phyloP scores from a whole-genome alignment of 1,284 basidiomycete genomes.

The Austroboletus niveus region DNA sequence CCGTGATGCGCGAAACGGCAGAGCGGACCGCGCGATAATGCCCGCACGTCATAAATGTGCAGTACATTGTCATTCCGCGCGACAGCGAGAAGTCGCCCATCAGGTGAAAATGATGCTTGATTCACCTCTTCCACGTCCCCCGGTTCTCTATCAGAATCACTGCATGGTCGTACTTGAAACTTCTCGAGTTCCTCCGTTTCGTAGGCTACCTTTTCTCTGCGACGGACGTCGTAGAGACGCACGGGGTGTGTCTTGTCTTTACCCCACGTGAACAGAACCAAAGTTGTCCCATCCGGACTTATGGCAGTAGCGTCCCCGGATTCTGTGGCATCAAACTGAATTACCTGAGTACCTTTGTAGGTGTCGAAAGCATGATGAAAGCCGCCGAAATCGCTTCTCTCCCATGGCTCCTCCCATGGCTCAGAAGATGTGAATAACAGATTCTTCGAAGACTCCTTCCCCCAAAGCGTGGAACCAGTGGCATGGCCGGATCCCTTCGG shows the following conservation, averaged over 20 bases:
- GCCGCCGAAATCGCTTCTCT: constrained; percentile 33
- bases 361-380: constrained; percentile 54
- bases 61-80: constrained; percentile 57
- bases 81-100: constrained; percentile 57
- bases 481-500: constrained; percentile 29
- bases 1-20: constrained; percentile 48
- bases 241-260: constrained; percentile 37
- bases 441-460: constrained; percentile 37
- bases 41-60: constrained; percentile 64
- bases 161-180: constrained; percentile 13
- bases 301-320: constrained; percentile 55
- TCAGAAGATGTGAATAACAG: constrained; percentile 61
- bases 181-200: constrained; percentile 30
- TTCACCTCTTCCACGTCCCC: constrained; percentile 47
- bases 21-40: constrained; percentile 44
- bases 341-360: constrained; percentile 20
- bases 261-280: constrained; percentile 50
- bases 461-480: constrained; percentile 57
- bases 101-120: constrained; percentile 53
- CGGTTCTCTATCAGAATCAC: constrained; percentile 24
- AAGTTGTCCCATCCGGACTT: constrained; percentile 40
- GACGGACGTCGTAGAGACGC: constrained; percentile 53
- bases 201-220: constrained; percentile 27
- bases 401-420: constrained; percentile 43
- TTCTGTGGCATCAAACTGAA: constrained; percentile 45